phyloP scores from a whole-genome alignment of 495 filamentous ascomycete genomes.

The Apodospora peruviana region DNA sequence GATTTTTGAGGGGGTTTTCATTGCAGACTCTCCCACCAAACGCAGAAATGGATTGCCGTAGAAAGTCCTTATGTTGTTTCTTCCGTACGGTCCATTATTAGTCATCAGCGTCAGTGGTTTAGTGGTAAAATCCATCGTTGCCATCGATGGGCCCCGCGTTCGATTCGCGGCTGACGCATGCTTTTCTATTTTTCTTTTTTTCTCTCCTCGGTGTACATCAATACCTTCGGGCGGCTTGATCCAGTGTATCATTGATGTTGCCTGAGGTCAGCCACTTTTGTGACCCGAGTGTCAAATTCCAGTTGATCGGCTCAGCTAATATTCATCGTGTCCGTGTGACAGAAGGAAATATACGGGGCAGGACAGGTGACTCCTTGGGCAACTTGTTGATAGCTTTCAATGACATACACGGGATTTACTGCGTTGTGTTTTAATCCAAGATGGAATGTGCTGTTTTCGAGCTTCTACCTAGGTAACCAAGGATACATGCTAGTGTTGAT shows the following conservation, averaged over 20 bases:
- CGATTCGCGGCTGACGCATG: constrained; percentile 46
- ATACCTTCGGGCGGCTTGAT: not conserved
- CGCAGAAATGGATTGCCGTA: no score
- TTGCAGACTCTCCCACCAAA: no score
- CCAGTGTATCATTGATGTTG: not conserved
- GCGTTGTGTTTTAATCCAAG: not conserved
- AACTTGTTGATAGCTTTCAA: not conserved
- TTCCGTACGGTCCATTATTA: no score
- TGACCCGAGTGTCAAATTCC: not conserved
- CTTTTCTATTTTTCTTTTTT: no score
- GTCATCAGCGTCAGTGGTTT: constrained; percentile 42
- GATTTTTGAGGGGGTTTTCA: no score
- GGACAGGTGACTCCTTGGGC: not conserved
- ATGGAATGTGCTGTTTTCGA: not conserved
- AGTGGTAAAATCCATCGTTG: constrained; percentile 52
- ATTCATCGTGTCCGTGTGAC: not conserved
- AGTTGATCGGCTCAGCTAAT: not conserved
- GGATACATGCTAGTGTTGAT: not conserved
- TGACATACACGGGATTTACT: not conserved
- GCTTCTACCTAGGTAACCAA: not conserved
- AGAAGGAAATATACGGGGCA: not conserved
- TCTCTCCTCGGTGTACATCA: not conserved
- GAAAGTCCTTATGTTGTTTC: no score
- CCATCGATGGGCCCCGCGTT: constrained; percentile 50
- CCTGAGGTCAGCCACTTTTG: not conserved